Evolutionary conservation across 305 asterid genomes (phyloP).

Genomic region (Ajuga reptans): DNA sequence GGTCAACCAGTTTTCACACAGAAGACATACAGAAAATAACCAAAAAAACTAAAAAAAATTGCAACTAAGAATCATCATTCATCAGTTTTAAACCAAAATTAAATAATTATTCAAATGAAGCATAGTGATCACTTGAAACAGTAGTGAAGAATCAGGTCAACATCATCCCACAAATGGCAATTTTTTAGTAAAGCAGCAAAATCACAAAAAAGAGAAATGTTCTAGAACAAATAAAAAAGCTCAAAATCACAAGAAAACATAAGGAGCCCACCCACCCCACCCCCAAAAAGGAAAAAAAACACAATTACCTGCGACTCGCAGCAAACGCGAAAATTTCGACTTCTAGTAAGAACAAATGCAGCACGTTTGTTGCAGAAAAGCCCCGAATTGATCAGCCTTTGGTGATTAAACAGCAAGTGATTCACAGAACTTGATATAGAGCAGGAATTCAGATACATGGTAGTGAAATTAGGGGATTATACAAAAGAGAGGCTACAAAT

Average conservation of each 20-base stretch:
- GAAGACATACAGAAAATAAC: not conserved
- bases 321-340: conserved; percentile 31
- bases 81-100: no score
- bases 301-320: conserved; percentile 43
- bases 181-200: no score
- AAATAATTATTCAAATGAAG: no score
- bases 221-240: not conserved
- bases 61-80: no score
- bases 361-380: conserved; percentile 15
- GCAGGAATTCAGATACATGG: conserved; percentile 31
- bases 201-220: not conserved
- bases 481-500: not conserved
- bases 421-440: conserved; percentile 22
- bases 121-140: no score
- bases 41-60: not conserved
- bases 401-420: conserved; percentile 17
- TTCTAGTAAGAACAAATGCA: conserved; percentile 13
- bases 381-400: conserved; percentile 21
- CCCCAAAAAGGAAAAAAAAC: no score
- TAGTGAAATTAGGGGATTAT: not conserved
- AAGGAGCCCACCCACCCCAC: no score
- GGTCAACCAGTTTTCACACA: not conserved
- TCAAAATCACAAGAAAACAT: no score
- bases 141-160: no score
- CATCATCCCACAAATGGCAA: no score